Evolutionary conservation across 1,284 basidiomycete species (phyloP), one percentile per base, ranked within the genome.

Genomic region (Ustilago shanxiensis): DNA sequence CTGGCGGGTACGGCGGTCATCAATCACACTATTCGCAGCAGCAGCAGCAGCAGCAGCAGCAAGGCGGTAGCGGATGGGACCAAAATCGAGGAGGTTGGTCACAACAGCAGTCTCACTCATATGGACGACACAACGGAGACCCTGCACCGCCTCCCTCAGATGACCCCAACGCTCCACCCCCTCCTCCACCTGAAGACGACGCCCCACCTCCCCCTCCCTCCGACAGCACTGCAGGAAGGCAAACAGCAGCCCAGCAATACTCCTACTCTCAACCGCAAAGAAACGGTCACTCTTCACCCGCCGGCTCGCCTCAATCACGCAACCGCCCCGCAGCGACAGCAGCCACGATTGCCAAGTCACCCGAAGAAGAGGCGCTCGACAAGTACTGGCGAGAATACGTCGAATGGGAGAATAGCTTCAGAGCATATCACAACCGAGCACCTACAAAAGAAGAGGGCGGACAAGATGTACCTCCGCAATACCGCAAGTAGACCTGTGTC

Each of bases 311-410:
- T 7, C 51, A 65, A 14, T 29, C 41, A 14, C 31, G 57, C 20
- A 51, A 52, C 35, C 60, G 41, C 16, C n/a, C 33, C 5, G 29
- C 41, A 3, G 49, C 60, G 16, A 37, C 62, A 16, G 39, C 63
- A 20, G 14, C 63, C 31, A 18, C 66, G 29, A 6, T 53, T 31
- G 71, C 72, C 13, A 71, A 62, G 49, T 66, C 76, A 24, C 74
- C 77, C 3, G 79, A 83, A 35, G 77, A 83, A 52, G 72, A 81
- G 44, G 79, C 81, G 1, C 69, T 86, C 26, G 79, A 79, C 69
- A 83, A 83, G 50, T 86, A 86, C 67, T 86, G 84, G 84, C 75
- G 78, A 11, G 84, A 86, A 64, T 86, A 86, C 59, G 72, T 80
- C 31, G 63, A 71, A 18, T 85, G 84, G 83, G 83, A 85, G 49